A percentile compares a stretch with the other conserved stretches of the same genome.
These are phyloP conservation scores for Picea engelmannii DNA, from an alignment of 83 land plant genomes.

Conservation along the genomic window DNA sequence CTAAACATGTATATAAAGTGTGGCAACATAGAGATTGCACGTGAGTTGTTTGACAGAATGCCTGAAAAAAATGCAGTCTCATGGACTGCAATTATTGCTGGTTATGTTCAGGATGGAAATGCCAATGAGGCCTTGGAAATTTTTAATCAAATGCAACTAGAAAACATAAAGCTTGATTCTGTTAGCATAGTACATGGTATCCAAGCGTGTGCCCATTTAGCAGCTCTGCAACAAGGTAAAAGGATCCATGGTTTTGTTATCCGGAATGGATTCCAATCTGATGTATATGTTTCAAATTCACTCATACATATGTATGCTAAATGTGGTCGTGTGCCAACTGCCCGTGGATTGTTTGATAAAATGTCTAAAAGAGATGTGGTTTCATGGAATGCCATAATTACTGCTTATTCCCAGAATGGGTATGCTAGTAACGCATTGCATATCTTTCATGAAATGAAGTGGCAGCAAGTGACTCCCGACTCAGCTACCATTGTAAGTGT, in stretches of 20 bases:
- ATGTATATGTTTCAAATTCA: constrained; percentile 18
- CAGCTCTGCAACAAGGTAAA: constrained; percentile 7
- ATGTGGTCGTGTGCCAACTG: constrained; percentile 15
- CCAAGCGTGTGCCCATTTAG: constrained; percentile 18
- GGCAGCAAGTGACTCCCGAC: constrained; percentile 27
- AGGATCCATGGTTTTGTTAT: constrained; percentile 7
- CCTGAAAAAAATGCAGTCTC: too few relatives aligned
- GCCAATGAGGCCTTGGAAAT: not conserved
- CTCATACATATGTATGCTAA: constrained; percentile 25
- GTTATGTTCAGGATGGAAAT: not conserved
- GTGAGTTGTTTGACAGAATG: not conserved
- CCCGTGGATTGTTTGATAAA: not conserved
- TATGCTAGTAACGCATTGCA: constrained; percentile 25
- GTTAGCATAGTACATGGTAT: constrained; percentile 7
- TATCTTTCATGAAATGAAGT: constrained; percentile 40
- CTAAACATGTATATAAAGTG: constrained; percentile 11
- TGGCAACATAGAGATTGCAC: not conserved
- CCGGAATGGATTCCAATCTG: not conserved
- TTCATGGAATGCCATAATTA: constrained; percentile 41
- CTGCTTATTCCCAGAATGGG: constrained; percentile 32
- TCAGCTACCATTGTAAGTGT: constrained; percentile 48
- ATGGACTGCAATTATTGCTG: not conserved
- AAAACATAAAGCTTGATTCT: constrained; percentile 4
- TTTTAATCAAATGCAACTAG: constrained; percentile 8
- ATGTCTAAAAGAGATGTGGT: constrained; percentile 30